These are phyloP conservation scores for Entomortierella beljakovae DNA, from an alignment of 192 early-diverging fungal genomes.

Conservation along the genomic window DNA sequence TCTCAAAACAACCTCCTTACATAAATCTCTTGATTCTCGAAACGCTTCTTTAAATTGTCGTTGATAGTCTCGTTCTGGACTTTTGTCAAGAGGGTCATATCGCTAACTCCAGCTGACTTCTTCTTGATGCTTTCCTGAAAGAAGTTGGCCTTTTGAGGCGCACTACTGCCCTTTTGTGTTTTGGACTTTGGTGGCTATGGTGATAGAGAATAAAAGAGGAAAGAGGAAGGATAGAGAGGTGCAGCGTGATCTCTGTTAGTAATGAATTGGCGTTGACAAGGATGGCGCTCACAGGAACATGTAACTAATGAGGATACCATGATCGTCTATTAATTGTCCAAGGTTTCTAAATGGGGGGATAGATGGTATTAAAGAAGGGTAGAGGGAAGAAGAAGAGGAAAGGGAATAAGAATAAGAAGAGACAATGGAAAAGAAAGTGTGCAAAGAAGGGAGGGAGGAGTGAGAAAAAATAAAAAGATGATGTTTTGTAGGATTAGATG, in stretches of 20 bases:
- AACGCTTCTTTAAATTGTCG: conserved; percentile 93
- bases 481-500: too few species aligned
- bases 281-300: too few species aligned
- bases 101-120: conserved; percentile 84
- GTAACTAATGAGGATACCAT: too few species aligned
- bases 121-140: conserved; percentile 76
- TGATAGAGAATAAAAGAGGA: background rate
- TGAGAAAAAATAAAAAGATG: background rate
- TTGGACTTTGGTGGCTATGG: conserved; percentile 47
- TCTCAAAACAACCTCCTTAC: conserved; percentile 60
- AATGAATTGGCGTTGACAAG: too few species aligned
- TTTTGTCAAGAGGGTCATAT: conserved; percentile 94
- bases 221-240: conserved; percentile 3
- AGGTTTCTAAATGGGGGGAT: background rate
- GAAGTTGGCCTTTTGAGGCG: conserved; percentile 55
- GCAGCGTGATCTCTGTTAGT: background rate
- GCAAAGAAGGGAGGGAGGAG: background rate
- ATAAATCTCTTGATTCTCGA: conserved; percentile 88
- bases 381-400: background rate
- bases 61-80: conserved; percentile 96
- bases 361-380: background rate
- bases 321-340: background rate
- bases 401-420: background rate
- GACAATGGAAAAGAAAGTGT: background rate
- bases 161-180: conserved; percentile 48